phyloP scores from a whole-genome alignment of 2,329 filamentous ascomycete genomes.

The Stagonosporopsis vannaccii region DNA sequence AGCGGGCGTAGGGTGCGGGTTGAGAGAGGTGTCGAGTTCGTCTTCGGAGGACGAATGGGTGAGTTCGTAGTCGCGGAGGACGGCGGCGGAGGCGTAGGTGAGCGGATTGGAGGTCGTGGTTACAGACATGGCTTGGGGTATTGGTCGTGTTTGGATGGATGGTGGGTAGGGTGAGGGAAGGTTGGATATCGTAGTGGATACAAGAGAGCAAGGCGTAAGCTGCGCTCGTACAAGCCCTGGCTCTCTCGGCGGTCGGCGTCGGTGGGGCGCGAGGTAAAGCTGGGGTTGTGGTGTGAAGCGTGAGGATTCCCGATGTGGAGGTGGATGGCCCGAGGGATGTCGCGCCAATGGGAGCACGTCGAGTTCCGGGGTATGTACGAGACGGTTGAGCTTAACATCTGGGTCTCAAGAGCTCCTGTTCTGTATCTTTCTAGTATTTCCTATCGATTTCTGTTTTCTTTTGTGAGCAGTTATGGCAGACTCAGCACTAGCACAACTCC shows the following conservation, averaged over 20 bases:
- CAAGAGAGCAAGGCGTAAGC: neutral
- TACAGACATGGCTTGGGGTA: constrained; percentile 49
- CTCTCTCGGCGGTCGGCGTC: constrained; percentile 3
- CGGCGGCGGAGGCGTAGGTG: constrained; percentile 45
- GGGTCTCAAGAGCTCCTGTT: neutral
- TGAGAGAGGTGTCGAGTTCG: constrained; percentile 36
- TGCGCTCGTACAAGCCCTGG: neutral
- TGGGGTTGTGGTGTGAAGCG: constrained; percentile 1
- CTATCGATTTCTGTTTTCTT: neutral
- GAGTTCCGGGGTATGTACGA: neutral
- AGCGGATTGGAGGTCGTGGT: constrained; percentile 54
- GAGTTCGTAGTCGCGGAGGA: constrained; percentile 58
- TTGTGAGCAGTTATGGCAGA: constrained; percentile 24
- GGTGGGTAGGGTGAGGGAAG: neutral
- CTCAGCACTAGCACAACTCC: constrained; percentile 38
- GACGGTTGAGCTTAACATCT: neutral
- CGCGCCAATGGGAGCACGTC: neutral
- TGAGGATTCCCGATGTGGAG: constrained; percentile 9
- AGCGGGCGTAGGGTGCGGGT: constrained; percentile 39
- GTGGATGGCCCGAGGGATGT: neutral
- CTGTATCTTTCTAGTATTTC: neutral
- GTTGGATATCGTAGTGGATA: neutral
- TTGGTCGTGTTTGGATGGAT: constrained; percentile 10
- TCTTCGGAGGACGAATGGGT: constrained; percentile 51
- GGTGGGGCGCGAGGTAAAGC: constrained; percentile 13